Percentiles rank a stretch among this genome's conserved stretches.
phyloP scores from a whole-genome alignment of 2,329 filamentous ascomycete species.

The Colletotrichum cereale region DNA sequence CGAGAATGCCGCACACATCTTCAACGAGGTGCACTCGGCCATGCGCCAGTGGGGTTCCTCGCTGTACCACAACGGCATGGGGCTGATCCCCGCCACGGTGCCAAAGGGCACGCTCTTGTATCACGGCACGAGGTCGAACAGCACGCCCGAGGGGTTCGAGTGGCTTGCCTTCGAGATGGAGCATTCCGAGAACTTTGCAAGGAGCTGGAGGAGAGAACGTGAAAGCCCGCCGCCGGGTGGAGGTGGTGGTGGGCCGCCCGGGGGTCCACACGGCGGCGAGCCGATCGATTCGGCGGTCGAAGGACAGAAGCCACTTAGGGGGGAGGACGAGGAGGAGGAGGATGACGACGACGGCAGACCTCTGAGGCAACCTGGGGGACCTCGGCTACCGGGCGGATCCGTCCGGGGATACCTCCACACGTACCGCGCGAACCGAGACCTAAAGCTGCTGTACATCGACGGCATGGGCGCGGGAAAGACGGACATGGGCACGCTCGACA shows the following conservation, averaged over 20 bases:
- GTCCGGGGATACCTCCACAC: constrained; percentile 74
- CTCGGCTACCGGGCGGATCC: not conserved
- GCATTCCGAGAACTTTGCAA: constrained; percentile 76
- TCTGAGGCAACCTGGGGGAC: not conserved
- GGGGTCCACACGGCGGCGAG: not conserved
- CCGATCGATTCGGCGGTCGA: not conserved
- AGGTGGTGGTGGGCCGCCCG: constrained; percentile 1
- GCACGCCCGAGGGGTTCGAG: constrained; percentile 67
- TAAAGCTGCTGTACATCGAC: constrained; percentile 76
- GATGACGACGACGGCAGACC: constrained; percentile 3
- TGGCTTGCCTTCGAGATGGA: constrained; percentile 85
- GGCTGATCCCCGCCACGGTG: constrained; percentile 74
- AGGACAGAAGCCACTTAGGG: constrained; percentile 1
- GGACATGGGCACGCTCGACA: constrained; percentile 74
- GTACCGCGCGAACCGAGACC: constrained; percentile 68
- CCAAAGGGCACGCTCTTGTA: constrained; percentile 75
- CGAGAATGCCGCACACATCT: constrained; percentile 73
- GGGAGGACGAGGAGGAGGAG: not conserved
- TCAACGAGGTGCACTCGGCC: constrained; percentile 79
- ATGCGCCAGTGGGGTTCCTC: constrained; percentile 82
- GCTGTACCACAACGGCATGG: constrained; percentile 81
- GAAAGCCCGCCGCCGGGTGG: constrained; percentile 3
- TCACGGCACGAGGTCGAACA: constrained; percentile 66
- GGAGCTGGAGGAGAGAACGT: constrained; percentile 33
- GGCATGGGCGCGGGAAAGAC: constrained; percentile 78